Evolutionary conservation across 2,329 filamentous ascomycete species (phyloP).

Genomic region (Claviceps sorghi): DNA sequence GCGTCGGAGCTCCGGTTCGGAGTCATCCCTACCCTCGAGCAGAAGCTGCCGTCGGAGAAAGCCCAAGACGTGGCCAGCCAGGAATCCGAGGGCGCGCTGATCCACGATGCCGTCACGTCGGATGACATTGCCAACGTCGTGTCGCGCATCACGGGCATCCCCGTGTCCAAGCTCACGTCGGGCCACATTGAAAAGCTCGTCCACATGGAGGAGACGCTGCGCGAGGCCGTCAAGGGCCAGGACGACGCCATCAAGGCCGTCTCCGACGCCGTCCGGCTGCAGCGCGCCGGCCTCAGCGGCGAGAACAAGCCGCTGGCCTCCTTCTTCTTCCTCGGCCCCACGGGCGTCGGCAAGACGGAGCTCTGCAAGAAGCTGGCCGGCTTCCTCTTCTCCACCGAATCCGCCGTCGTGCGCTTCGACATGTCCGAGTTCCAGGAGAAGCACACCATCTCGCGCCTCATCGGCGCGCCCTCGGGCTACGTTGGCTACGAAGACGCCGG

Average conservation of each 20-base stretch:
- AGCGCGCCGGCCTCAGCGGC: slow-evolving; percentile 79
- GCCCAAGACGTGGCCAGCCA: slow-evolving; percentile 19
- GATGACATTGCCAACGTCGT: slow-evolving; percentile 93
- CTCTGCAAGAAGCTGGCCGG: slow-evolving; percentile 89
- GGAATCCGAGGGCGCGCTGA: slow-evolving; percentile 39
- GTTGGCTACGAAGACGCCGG: slow-evolving; percentile 95
- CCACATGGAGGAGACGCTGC: slow-evolving; percentile 83
- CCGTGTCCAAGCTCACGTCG: slow-evolving; percentile 78
- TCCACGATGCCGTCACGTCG: slow-evolving; percentile 88
- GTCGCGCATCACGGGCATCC: slow-evolving; percentile 81
- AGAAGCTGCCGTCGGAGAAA: slow-evolving; percentile 64
- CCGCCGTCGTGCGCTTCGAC: slow-evolving; percentile 84
- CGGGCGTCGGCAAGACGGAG: slow-evolving; percentile 93
- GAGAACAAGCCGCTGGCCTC: slow-evolving; percentile 85
- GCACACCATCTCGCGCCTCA: slow-evolving; percentile 84
- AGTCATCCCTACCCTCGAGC: slow-evolving; percentile 67
- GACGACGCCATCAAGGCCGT: slow-evolving; percentile 87
- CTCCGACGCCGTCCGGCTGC: slow-evolving; percentile 83
- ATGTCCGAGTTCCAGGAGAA: slow-evolving; percentile 98
- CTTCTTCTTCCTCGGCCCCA: slow-evolving; percentile 96
- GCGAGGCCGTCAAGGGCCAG: slow-evolving; percentile 75
- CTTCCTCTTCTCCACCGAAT: slow-evolving; percentile 86
- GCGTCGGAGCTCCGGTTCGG: slow-evolving; percentile 88
- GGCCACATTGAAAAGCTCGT: slow-evolving; percentile 91
- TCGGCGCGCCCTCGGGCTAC: slow-evolving; percentile 86